phyloP scores from a whole-genome alignment of 352 stramenopile genomes.

The Phytophthora sansomeana region DNA sequence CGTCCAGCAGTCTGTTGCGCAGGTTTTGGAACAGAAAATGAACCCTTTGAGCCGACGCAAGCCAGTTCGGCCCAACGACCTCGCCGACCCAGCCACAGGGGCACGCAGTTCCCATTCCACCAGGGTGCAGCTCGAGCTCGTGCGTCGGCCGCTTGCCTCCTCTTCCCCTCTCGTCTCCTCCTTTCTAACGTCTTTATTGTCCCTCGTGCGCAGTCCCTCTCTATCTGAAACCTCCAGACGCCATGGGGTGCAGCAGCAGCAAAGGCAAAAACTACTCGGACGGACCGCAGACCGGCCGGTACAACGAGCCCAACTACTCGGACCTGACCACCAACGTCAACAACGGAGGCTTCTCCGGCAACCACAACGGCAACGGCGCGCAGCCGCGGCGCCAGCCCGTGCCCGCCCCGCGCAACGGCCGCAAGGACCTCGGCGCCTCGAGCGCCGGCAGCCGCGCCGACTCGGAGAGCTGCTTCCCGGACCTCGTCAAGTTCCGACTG shows the following conservation, averaged over 20 bases:
- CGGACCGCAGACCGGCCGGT: slow-evolving; percentile 24
- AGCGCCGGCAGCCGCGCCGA: slow-evolving; percentile 23
- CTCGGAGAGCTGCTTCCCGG: slow-evolving; percentile 75
- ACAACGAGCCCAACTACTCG: slow-evolving; percentile 47
- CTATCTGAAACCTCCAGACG: slow-evolving; percentile 23
- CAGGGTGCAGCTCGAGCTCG: background rate
- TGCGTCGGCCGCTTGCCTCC: background rate
- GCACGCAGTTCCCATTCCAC: slow-evolving; percentile 35
- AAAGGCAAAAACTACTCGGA: slow-evolving; percentile 30
- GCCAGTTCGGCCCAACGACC: slow-evolving; percentile 26
- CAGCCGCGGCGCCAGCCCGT: slow-evolving; percentile 10
- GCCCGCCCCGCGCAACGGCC: slow-evolving; percentile 20
- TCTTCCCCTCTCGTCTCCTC: background rate
- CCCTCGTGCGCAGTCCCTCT: slow-evolving; percentile 10
- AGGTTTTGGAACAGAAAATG: slow-evolving; percentile 26
- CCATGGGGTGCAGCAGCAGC: slow-evolving; percentile 48
- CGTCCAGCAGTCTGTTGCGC: background rate
- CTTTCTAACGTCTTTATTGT: slow-evolving; percentile 19
- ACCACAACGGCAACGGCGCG: slow-evolving; percentile 12
- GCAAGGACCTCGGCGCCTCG: slow-evolving; percentile 22
- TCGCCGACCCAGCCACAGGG: slow-evolving; percentile 16
- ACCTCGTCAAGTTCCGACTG: slow-evolving; percentile 76
- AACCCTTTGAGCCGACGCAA: slow-evolving; percentile 30
- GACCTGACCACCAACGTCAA: slow-evolving; percentile 43
- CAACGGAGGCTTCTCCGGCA: slow-evolving; percentile 38